phyloP scores from a whole-genome alignment of 768 basidiomycete genomes.

The Podaxis pistillaris region DNA sequence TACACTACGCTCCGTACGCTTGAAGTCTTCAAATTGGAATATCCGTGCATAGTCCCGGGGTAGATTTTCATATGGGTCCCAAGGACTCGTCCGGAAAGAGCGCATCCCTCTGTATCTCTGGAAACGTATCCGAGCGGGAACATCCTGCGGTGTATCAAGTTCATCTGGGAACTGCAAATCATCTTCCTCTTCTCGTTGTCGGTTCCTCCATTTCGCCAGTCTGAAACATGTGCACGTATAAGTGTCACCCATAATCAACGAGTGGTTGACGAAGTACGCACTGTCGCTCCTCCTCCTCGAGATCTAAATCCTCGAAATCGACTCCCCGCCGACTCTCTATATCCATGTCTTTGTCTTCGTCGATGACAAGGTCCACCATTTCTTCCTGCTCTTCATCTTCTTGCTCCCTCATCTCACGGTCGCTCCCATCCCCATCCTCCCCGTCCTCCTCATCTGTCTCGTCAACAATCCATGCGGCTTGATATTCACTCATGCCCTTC shows the following conservation, averaged over 20 bases:
- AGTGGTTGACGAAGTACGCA: slow-evolving; percentile 34
- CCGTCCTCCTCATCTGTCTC: slow-evolving; percentile 65
- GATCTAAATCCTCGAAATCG: slow-evolving; percentile 74
- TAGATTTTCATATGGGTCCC: slow-evolving; percentile 97
- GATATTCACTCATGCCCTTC: slow-evolving; percentile 95
- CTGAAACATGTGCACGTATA: slow-evolving; percentile 33
- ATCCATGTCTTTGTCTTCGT: slow-evolving; percentile 60
- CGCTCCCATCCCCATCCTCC: slow-evolving; percentile 42
- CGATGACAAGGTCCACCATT: slow-evolving; percentile 55
- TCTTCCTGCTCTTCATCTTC: slow-evolving; percentile 53
- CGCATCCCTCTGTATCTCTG: slow-evolving; percentile 89
- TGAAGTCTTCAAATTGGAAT: slow-evolving; percentile 96
- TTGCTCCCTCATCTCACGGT: slow-evolving; percentile 35
- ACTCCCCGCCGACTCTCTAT: slow-evolving; percentile 50
- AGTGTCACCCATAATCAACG: slow-evolving; percentile 1
- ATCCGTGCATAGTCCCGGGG: slow-evolving; percentile 93
- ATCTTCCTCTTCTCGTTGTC: slow-evolving; percentile 73
- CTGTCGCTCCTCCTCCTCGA: slow-evolving; percentile 87
- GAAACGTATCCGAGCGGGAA: slow-evolving; percentile 78
- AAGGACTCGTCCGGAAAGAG: slow-evolving; percentile 92
- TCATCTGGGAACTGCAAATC: slow-evolving; percentile 94
- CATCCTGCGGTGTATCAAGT: slow-evolving; percentile 88
- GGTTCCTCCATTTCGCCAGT: slow-evolving; percentile 65
- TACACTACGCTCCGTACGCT: slow-evolving; percentile 74
- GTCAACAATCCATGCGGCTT: slow-evolving; percentile 95